A percentile compares a stretch with the other conserved stretches of the same genome.
phyloP scores from a whole-genome alignment of 805 yeast species.

The Barnettozyma californica region DNA sequence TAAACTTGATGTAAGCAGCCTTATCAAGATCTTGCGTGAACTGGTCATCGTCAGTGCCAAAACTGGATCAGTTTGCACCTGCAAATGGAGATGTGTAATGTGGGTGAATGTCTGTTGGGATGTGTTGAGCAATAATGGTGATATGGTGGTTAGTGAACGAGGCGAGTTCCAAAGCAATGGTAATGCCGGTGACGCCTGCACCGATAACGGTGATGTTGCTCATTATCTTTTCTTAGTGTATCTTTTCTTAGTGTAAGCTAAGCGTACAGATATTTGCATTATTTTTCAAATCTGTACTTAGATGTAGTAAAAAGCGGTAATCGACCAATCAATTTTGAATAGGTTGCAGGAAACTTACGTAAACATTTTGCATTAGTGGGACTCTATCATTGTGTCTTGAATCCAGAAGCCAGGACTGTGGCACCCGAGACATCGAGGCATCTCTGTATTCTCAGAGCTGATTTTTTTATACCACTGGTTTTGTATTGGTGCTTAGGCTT shows the following conservation, averaged over 20 bases:
- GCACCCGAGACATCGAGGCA: too few species aligned
- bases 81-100: slow-evolving; percentile 64
- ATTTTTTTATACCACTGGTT: too few species aligned
- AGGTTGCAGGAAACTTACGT: too few species aligned
- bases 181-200: slow-evolving; percentile 55
- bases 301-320: too few species aligned
- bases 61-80: slow-evolving; percentile 68
- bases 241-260: neutral
- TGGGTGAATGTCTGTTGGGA: slow-evolving; percentile 53
- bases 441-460: too few species aligned
- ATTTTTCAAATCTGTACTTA: too few species aligned
- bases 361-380: too few species aligned
- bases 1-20: slow-evolving; percentile 42
- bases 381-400: too few species aligned
- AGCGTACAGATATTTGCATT: too few species aligned
- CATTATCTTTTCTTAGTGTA: neutral
- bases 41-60: slow-evolving; percentile 39
- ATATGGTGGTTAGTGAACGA: slow-evolving; percentile 37
- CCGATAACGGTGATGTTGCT: slow-evolving; percentile 9
- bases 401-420: too few species aligned
- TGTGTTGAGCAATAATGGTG: slow-evolving; percentile 37
- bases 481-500: too few species aligned
- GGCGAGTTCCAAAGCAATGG: slow-evolving; percentile 39
- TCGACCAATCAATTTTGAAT: too few species aligned
- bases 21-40: slow-evolving; percentile 39